phyloP scores from a whole-genome alignment of 2,329 filamentous ascomycete genomes.

The Mollisia scopiformis region DNA sequence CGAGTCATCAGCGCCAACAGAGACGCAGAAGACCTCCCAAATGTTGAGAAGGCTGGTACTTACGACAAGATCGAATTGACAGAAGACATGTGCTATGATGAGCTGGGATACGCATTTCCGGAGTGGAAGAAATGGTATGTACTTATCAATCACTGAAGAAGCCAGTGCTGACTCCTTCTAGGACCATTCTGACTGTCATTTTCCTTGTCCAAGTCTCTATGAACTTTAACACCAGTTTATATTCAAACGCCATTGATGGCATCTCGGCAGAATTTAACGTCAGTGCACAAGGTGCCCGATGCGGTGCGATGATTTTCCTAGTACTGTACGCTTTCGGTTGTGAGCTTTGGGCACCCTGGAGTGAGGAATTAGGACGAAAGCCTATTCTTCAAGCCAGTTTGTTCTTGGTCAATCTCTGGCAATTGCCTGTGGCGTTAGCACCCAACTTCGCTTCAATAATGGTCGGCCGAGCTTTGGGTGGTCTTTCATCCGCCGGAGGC shows the following conservation, averaged over 20 bases:
- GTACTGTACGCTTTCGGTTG: conserved; percentile 84
- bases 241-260: conserved; percentile 69
- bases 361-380: conserved; percentile 79
- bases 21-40: conserved; percentile 9
- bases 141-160: background rate
- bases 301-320: conserved; percentile 78
- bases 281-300: conserved; percentile 68
- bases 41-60: conserved; percentile 20
- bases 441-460: conserved; percentile 73
- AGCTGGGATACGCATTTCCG: conserved; percentile 66
- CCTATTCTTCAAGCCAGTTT: conserved; percentile 74
- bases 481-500: conserved; percentile 71
- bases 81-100: conserved; percentile 64
- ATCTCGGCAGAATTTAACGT: conserved; percentile 71
- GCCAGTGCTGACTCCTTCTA: background rate
- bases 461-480: conserved; percentile 71
- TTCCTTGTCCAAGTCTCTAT: conserved; percentile 76
- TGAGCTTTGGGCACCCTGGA: conserved; percentile 88
- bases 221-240: conserved; percentile 79
- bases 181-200: conserved; percentile 69
- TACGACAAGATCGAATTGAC: conserved; percentile 43
- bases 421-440: conserved; percentile 72
- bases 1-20: conserved; percentile 6
- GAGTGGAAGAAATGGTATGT: conserved; percentile 64
- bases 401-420: conserved; percentile 77